A percentile compares a stretch with the other conserved stretches of the same genome.
These are phyloP conservation scores for Arabidopsis lyrata DNA, from an alignment of 441 rosid species.

Conservation along the genomic window DNA sequence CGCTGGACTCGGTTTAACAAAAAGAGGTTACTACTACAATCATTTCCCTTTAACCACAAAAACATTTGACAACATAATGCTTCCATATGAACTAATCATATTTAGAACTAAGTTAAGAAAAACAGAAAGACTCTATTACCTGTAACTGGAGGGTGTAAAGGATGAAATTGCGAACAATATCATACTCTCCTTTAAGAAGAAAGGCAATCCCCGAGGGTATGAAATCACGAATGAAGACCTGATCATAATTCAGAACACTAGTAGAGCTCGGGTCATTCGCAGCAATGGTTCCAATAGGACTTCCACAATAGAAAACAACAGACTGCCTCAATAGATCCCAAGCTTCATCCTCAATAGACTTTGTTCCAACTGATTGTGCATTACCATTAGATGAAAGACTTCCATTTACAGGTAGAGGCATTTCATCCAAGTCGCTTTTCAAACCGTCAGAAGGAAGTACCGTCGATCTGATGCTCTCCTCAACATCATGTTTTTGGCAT, in stretches of 20 bases:
- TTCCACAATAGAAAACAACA: constrained; percentile 68
- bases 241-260: constrained; percentile 66
- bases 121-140: constrained; percentile 46
- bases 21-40: background rate
- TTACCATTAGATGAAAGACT: constrained; percentile 40
- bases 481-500: constrained; percentile 52
- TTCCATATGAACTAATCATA: background rate
- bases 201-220: constrained; percentile 80
- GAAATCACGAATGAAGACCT: constrained; percentile 79
- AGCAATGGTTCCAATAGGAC: constrained; percentile 75
- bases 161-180: constrained; percentile 69
- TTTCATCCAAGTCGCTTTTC: constrained; percentile 43
- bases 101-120: background rate
- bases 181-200: constrained; percentile 77
- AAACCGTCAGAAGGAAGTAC: constrained; percentile 45
- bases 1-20: background rate
- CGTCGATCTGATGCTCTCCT: constrained; percentile 36
- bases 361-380: constrained; percentile 36
- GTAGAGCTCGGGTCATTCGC: constrained; percentile 69
- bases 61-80: background rate
- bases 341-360: constrained; percentile 71
- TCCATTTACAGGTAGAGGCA: constrained; percentile 41
- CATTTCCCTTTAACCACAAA: background rate
- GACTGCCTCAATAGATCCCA: constrained; percentile 69
- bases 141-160: constrained; percentile 84